These are phyloP conservation scores for Ceratobasidium sp. DNA, from an alignment of 1,284 basidiomycete species.

Conservation along the genomic window DNA sequence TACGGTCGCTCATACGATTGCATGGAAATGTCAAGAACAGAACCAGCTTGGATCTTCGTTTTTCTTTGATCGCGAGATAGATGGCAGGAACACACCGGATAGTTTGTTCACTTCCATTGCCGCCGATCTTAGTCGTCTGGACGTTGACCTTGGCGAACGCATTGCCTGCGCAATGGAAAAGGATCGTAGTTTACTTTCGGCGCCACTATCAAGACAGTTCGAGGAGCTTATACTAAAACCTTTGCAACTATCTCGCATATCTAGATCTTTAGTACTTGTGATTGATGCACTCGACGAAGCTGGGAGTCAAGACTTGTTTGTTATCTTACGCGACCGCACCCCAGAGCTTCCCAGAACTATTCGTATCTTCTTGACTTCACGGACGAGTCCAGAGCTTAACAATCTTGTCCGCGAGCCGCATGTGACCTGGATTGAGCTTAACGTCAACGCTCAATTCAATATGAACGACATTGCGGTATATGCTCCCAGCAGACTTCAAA, in stretches of 20 bases:
- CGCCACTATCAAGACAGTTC: constrained; percentile 4
- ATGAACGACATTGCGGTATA: neutral
- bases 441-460: neutral
- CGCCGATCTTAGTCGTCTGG: neutral
- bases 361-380: no score
- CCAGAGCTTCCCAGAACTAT: no score
- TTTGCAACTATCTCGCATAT: no score
- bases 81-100: constrained; percentile 3
- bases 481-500: neutral
- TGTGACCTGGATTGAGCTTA: neutral
- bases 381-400: constrained; percentile 6
- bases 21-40: neutral
- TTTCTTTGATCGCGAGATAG: constrained; percentile 23
- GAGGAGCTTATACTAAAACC: no score
- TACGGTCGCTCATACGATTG: constrained; percentile 23
- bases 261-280: no score
- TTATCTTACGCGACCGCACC: no score
- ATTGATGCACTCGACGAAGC: no score
- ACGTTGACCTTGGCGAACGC: neutral
- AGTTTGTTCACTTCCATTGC: constrained; percentile 13
- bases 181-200: neutral
- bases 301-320: no score
- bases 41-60: constrained; percentile 45
- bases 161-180: constrained; percentile 2
- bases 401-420: neutral